These are phyloP conservation scores for Protomyces lactucae-debilis DNA, from an alignment of 1,139 yeast genomes.

Conservation along the genomic window DNA sequence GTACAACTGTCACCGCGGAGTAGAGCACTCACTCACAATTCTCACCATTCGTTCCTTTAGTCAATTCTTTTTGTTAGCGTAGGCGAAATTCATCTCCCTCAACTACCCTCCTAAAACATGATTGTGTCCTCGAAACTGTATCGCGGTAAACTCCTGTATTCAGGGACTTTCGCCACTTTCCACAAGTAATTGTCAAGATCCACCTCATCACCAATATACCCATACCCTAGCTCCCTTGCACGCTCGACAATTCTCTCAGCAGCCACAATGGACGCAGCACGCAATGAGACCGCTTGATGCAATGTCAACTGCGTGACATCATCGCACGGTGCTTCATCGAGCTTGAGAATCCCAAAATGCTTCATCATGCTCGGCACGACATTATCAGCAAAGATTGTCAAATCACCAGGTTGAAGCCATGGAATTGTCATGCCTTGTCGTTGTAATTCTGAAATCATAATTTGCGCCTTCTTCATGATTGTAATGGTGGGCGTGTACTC, in stretches of 20 bases:
- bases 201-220: conserved; percentile 11
- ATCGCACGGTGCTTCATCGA: not conserved
- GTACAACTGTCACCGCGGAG: not conserved
- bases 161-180: conserved; percentile 19
- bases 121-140: not conserved
- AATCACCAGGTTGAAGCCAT: conserved; percentile 5
- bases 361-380: conserved; percentile 22
- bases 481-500: not conserved
- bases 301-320: not conserved
- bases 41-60: not conserved
- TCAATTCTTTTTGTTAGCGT: not conserved
- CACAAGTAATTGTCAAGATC: conserved; percentile 24
- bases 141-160: conserved; percentile 9
- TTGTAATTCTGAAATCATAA: conserved; percentile 18
- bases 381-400: conserved; percentile 19
- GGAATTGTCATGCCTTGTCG: conserved; percentile 5
- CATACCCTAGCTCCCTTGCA: not conserved
- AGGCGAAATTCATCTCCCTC: too few species aligned
- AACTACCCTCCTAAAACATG: not conserved
- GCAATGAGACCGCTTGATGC: conserved; percentile 7
- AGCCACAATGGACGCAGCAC: conserved; percentile 21
- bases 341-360: conserved; percentile 1
- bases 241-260: conserved; percentile 1
- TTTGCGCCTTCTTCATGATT: conserved; percentile 19
- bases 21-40: not conserved